phyloP scores from a whole-genome alignment of 495 filamentous ascomycete genomes.

The Hypoxylon lenormandii region DNA sequence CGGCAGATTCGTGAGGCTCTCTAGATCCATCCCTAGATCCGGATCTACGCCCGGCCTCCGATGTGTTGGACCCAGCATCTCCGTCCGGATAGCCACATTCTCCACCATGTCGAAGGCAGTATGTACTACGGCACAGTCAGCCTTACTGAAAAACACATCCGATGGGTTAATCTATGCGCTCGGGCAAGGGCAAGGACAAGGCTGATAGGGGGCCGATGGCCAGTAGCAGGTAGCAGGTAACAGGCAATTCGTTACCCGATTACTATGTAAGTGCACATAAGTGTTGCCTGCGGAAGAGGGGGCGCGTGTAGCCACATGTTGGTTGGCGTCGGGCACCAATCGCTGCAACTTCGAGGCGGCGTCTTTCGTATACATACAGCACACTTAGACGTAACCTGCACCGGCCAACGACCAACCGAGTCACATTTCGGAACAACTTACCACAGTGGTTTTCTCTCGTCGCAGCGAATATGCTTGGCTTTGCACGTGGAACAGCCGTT shows the following conservation, averaged over 20 bases:
- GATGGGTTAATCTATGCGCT: slow-evolving; percentile 5
- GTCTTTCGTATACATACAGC: slow-evolving; percentile 28
- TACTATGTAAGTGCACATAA: slow-evolving; percentile 15
- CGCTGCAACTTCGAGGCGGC: slow-evolving; percentile 23
- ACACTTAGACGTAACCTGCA: slow-evolving; percentile 14
- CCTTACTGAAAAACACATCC: slow-evolving; percentile 20
- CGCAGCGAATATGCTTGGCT: slow-evolving; percentile 52
- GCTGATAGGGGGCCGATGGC: slow-evolving; percentile 12
- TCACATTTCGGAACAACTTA: slow-evolving; percentile 39
- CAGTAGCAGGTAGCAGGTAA: too few species aligned
- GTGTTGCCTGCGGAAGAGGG: slow-evolving; percentile 13
- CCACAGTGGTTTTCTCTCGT: slow-evolving; percentile 53
- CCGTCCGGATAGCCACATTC: slow-evolving; percentile 50
- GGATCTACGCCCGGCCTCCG: slow-evolving; percentile 29
- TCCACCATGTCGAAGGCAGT: slow-evolving; percentile 52
- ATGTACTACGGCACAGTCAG: slow-evolving; percentile 47
- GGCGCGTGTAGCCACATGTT: slow-evolving; percentile 9
- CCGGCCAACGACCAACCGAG: slow-evolving; percentile 11
- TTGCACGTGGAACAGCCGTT: slow-evolving; percentile 51
- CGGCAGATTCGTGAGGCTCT: slow-evolving; percentile 44
- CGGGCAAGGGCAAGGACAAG: slow-evolving; percentile 8
- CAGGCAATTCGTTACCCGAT: background rate
- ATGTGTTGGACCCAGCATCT: slow-evolving; percentile 31
- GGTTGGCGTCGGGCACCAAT: slow-evolving; percentile 41
- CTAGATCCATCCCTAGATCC: slow-evolving; percentile 34